A percentile compares a stretch with the other conserved stretches of the same genome.
Conservation (phyloP, 176 grass and related monocot species). For the barley (Hordeum vulgare) region MorexV3_pseudomolecules_assembly NC_058521.1:199136088-199136587, state of each 20-base stretch:
- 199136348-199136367: conserved; percentile 28
- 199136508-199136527: too few species aligned
- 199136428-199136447: conserved; percentile 27
- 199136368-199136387: conserved; percentile 33
- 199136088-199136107: too few species aligned
- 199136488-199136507: too few species aligned
- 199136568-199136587: too few species aligned
- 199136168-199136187: not conserved
- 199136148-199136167: not conserved
- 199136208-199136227: not conserved
- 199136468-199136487: too few species aligned
- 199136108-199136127: too few species aligned
- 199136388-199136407: conserved; percentile 19
- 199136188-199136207: not conserved
- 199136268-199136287: conserved; percentile 5
- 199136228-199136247: conserved; percentile 18
- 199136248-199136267: conserved; percentile 3
- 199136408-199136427: conserved; percentile 24
- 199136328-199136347: not conserved
- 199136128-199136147: too few species aligned
- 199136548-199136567: too few species aligned
- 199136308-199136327: not conserved
- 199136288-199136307: not conserved
- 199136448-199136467: conserved; percentile 8
- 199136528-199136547: too few species aligned